Base-by-base conservation (phyloP, 23 red algal species). In the Gracilaria domingensis region DNA sequence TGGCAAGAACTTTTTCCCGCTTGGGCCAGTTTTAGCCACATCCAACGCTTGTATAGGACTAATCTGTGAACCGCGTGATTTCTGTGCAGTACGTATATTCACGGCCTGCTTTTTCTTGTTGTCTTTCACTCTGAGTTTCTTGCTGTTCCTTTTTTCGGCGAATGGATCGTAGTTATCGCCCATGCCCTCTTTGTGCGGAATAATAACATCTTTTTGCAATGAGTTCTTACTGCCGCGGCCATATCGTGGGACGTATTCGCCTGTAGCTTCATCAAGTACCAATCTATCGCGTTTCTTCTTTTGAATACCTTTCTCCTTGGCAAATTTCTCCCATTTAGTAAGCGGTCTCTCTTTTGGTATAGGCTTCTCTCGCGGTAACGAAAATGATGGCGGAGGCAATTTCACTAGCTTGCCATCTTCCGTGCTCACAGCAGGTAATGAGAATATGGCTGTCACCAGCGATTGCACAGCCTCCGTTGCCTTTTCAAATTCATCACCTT, bases 291-390 rank as follows among this genome's bases (percentile, higher is more conserved):
- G 87, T 51, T 98, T 98, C 61, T 81, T 91, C 79, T 92, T 92
- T 58, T 51, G 61, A 54, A 98, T 98, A 26, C 97, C 97, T 64
- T 95, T 95, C 37, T 84, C 89, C 32, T 79, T 86, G 37, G 97
- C 93, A 82, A 96, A 98, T 29, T 81, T 38, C 56, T 98, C 93
- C 97, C 97, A 98, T 77, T 93, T 95, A 17, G 97, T 95, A 33
- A 93, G 85, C 26, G 55, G 47, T 30, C 85, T 66, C 50, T 65
- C 57, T 56, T 91, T 89, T 20, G 90, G 97, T 38, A 96, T 75
- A 77, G 97, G 97, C 45, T 96, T 96, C 47, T 93, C 93, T 6
- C 97, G 93, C 35, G 97, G 97, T 21, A 98, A 64, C 17, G 54
- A 45, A 85, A 81, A 80, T n/a, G 59, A 44, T 8, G 85, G 67